These are phyloP conservation scores for Septoria petroselini DNA, from an alignment of 2,329 filamentous ascomycete species.

Conservation along the genomic window DNA sequence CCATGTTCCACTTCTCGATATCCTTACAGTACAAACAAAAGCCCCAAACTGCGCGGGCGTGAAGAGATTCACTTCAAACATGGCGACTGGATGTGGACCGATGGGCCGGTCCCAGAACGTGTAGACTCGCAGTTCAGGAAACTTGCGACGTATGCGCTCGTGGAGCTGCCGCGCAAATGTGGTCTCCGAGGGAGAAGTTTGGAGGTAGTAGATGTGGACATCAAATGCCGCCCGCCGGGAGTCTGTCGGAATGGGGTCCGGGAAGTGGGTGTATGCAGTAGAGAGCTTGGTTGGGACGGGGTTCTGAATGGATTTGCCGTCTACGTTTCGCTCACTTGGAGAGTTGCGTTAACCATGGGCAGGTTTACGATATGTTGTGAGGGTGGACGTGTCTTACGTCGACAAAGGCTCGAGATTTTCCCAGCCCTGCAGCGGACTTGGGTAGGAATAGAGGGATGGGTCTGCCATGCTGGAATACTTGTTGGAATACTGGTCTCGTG, in stretches of 20 bases:
- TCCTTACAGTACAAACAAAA: too few species aligned
- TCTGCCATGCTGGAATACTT: too few species aligned
- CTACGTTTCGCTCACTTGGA: constrained; percentile 43
- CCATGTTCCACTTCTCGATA: too few species aligned
- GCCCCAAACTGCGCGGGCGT: constrained; percentile 83
- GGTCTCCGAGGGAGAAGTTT: constrained; percentile 59
- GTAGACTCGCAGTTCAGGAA: constrained; percentile 83
- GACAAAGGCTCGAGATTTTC: constrained; percentile 49
- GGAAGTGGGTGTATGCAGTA: constrained; percentile 67
- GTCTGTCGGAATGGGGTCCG: constrained; percentile 64
- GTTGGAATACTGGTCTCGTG: too few species aligned
- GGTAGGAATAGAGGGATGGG: constrained; percentile 53
- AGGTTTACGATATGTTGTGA: neutral
- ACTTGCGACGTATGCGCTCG: constrained; percentile 75
- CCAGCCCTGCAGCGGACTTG: constrained; percentile 54
- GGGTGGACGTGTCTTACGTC: constrained; percentile 31
- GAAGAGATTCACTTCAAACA: constrained; percentile 92
- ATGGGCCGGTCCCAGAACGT: constrained; percentile 71
- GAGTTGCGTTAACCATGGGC: too few species aligned
- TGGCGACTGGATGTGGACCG: constrained; percentile 77
- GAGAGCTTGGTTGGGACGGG: constrained; percentile 58
- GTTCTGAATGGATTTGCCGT: constrained; percentile 77
- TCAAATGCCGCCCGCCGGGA: constrained; percentile 69
- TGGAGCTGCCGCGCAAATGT: constrained; percentile 70
- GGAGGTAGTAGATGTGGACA: constrained; percentile 78